These are phyloP conservation scores for Pseudogymnoascus sp. DNA, from an alignment of 2,329 filamentous ascomycete species.

Conservation along the genomic window DNA sequence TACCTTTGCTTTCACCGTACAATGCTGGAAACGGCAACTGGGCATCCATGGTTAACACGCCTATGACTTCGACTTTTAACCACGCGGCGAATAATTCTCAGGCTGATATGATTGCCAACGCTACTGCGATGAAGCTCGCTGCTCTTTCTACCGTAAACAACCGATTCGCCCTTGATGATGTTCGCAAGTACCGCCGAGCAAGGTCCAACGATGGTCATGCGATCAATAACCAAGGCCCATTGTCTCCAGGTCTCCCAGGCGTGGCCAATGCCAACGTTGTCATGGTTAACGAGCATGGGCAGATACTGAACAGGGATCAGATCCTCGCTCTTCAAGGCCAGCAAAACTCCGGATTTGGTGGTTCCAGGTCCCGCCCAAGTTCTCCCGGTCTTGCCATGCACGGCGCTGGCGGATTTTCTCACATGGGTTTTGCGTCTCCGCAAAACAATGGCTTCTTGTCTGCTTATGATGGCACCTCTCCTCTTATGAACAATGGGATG, in stretches of 20 bases:
- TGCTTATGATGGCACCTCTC: conserved; percentile 69
- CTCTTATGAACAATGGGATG: conserved; percentile 64
- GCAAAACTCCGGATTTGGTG: conserved; percentile 61
- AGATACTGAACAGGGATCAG: conserved; percentile 77
- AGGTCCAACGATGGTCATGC: conserved; percentile 76
- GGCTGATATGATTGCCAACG: conserved; percentile 97
- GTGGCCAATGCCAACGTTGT: conserved; percentile 70
- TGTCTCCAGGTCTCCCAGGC: conserved; percentile 58
- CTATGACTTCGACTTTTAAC: conserved; percentile 83
- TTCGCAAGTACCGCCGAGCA: conserved; percentile 87
- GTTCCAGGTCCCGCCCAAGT: conserved; percentile 84
- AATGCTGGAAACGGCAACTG: conserved; percentile 78
- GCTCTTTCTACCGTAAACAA: conserved; percentile 97
- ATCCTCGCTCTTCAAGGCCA: conserved; percentile 72
- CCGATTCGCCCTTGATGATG: conserved; percentile 91
- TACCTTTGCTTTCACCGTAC: conserved; percentile 81
- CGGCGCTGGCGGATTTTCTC: conserved; percentile 46
- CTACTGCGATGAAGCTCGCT: conserved; percentile 96
- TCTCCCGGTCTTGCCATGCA: conserved; percentile 68
- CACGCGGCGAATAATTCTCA: conserved; percentile 48
- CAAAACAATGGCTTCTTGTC: conserved; percentile 92
- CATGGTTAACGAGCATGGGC: conserved; percentile 91
- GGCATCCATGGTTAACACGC: conserved; percentile 98
- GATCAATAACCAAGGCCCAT: conserved; percentile 45
- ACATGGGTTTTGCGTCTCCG: conserved; percentile 70